Evolutionary conservation across 441 rosid species (phyloP).

Genomic region (Erodium trifolium): DNA sequence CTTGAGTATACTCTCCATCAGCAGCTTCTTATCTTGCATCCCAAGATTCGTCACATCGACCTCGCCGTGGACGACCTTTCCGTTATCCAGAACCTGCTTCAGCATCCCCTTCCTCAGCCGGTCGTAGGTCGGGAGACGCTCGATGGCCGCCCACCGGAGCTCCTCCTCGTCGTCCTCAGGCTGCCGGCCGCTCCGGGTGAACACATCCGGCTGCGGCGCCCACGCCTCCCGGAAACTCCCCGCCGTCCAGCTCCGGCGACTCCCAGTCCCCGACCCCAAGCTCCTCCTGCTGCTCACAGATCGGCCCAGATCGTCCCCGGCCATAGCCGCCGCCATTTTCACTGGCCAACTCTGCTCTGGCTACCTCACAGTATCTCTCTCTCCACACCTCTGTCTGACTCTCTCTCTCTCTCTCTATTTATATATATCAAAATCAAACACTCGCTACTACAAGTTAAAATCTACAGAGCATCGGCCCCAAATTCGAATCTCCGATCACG

Average conservation of each 20-base stretch:
- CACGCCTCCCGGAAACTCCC: slow-evolving; percentile 38
- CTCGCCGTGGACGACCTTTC: slow-evolving; percentile 35
- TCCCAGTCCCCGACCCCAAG: slow-evolving; percentile 24
- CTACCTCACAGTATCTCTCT: too few relatives aligned
- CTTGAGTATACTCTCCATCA: slow-evolving; percentile 4
- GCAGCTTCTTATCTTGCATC: background rate
- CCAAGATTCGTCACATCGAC: slow-evolving; percentile 42
- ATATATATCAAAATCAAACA: too few relatives aligned
- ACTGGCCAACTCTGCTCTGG: too few relatives aligned
- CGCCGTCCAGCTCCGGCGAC: slow-evolving; percentile 35
- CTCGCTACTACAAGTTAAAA: too few relatives aligned
- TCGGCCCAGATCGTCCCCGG: slow-evolving; percentile 1
- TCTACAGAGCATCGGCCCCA: too few relatives aligned
- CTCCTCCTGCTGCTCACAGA: slow-evolving; percentile 32
- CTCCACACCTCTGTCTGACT: too few relatives aligned
- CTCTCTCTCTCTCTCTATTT: too few relatives aligned
- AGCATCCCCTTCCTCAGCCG: slow-evolving; percentile 37
- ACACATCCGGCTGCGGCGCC: slow-evolving; percentile 32
- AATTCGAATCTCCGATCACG: too few relatives aligned
- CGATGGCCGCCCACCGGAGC: slow-evolving; percentile 63
- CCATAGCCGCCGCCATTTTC: background rate
- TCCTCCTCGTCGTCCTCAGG: slow-evolving; percentile 45
- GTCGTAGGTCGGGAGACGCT: slow-evolving; percentile 52
- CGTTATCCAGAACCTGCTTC: slow-evolving; percentile 34
- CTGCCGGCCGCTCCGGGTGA: slow-evolving; percentile 35